Evolutionary conservation across 768 basidiomycete genomes (phyloP).

Genomic region (Amanita rubescens): DNA sequence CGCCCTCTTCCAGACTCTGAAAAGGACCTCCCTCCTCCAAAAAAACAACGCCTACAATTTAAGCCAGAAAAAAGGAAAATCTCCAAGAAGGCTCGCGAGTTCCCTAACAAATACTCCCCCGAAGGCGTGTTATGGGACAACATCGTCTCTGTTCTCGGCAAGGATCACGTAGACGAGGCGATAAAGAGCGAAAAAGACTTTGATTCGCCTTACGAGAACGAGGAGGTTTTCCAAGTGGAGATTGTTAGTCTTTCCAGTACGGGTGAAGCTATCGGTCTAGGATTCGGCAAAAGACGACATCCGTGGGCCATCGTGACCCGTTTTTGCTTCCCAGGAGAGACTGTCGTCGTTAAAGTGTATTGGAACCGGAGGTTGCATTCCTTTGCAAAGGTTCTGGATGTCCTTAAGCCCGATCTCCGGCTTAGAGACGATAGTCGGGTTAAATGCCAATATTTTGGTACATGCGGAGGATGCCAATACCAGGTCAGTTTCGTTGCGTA

Average conservation of each 20-base stretch:
- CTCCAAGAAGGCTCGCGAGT: constrained; percentile 29
- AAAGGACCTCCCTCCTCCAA: constrained; percentile 18
- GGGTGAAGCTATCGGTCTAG: constrained; percentile 55
- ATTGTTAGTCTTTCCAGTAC: constrained; percentile 58
- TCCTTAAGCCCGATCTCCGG: constrained; percentile 54
- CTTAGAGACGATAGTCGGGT: constrained; percentile 61
- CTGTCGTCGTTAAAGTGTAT: constrained; percentile 64
- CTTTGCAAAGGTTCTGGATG: constrained; percentile 63
- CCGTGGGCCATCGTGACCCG: constrained; percentile 84
- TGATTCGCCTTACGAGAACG: constrained; percentile 50
- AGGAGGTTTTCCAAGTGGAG: constrained; percentile 59
- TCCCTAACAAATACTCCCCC: constrained; percentile 58
- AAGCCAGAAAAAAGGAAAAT: constrained; percentile 15
- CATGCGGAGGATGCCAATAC: constrained; percentile 91
- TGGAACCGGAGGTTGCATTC: constrained; percentile 67
- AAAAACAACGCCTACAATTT: constrained; percentile 20
- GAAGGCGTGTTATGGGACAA: constrained; percentile 77
- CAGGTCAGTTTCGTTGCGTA: constrained; percentile 42
- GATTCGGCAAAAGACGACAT: constrained; percentile 26
- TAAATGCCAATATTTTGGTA: constrained; percentile 81
- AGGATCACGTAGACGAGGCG: constrained; percentile 43
- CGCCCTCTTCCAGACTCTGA: constrained; percentile 12
- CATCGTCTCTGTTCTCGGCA: constrained; percentile 58
- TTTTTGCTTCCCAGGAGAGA: constrained; percentile 80
- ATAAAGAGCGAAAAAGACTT: constrained; percentile 43